Percentiles rank a stretch among this genome's conserved stretches.
Evolutionary conservation across 305 asterid genomes (phyloP).

Genomic region (Plantago rigida): DNA sequence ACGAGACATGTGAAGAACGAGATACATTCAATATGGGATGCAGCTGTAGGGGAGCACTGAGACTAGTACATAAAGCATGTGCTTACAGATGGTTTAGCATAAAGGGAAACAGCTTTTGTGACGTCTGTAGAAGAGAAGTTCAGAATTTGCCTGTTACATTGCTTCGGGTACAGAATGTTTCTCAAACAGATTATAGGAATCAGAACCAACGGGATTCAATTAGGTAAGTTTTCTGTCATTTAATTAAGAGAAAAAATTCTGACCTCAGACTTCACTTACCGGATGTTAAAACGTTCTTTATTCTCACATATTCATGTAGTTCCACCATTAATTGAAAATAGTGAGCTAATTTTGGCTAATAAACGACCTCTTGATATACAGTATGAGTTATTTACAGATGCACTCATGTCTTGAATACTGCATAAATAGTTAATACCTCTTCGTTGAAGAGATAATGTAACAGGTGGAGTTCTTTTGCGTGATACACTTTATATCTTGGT

Average conservation of each 20-base stretch:
- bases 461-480: no score
- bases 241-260: neutral
- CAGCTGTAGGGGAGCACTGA: slow-evolving; percentile 84
- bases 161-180: slow-evolving; percentile 46
- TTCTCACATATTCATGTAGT: neutral
- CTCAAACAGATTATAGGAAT: slow-evolving; percentile 38
- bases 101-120: slow-evolving; percentile 57
- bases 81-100: slow-evolving; percentile 81
- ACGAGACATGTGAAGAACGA: slow-evolving; percentile 70
- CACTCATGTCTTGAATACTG: neutral
- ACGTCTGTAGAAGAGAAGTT: slow-evolving; percentile 75
- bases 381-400: neutral
- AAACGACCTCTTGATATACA: no score
- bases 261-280: neutral
- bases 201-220: slow-evolving; percentile 36
- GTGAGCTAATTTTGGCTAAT: no score
- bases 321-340: neutral
- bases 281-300: neutral
- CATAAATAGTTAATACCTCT: neutral
- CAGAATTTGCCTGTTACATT: slow-evolving; percentile 71
- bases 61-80: slow-evolving; percentile 66
- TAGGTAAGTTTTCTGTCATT: slow-evolving; percentile 34
- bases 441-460: neutral
- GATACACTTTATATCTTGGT: neutral
- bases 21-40: slow-evolving; percentile 74